Evolutionary conservation across 345 rosid genomes (phyloP), one percentile per base, ranked within the genome.

Genomic region (Murraya paniculata): DNA sequence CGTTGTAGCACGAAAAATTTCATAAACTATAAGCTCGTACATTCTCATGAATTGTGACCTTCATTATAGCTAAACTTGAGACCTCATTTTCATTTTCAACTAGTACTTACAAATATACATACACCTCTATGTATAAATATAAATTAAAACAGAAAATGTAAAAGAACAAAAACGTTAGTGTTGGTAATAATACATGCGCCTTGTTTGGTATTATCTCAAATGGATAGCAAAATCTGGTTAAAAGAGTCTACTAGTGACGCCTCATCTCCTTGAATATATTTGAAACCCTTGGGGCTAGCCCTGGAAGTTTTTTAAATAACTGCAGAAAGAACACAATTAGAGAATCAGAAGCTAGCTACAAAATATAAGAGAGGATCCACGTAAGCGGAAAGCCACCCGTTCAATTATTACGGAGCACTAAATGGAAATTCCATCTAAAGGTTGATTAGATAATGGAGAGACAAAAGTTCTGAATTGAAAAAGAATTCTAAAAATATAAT

Each of bases 281-380:
- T 50, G 97, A 77, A 76, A 94, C 98, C 85, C 65, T 84, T 0
- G 94, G 95, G 36, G 98, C 91, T 81, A 94, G 75, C 81, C 95
- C 84, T 69, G 98, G 98, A 67, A 94, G 97, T 85, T 85, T 90
- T 83, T 90, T 93, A 81, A 91, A 94, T 81, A 94, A 68, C 97
- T 93, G 92, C 82, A 83, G 36, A 10, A 39, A 5, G 55, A 71
- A 66, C 24, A 74, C 59, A 71, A 74, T 22, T n/a, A 64, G 68
- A 56, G 24, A 45, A 5, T 9, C 38, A 28, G 67, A 33, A 71
- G 1, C 58, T 35, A 45, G 50, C 50, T 13, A 45, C 5, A 2
- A 45, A 45, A 45, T 45, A 45, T 13, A 45, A 8, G 18, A 13
- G 5, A 45, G 18, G 18, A 45, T 1, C 4, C 18, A 10, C 50